phyloP scores from a whole-genome alignment of 257 asterid species.

The Capsicum chinense region DNA sequence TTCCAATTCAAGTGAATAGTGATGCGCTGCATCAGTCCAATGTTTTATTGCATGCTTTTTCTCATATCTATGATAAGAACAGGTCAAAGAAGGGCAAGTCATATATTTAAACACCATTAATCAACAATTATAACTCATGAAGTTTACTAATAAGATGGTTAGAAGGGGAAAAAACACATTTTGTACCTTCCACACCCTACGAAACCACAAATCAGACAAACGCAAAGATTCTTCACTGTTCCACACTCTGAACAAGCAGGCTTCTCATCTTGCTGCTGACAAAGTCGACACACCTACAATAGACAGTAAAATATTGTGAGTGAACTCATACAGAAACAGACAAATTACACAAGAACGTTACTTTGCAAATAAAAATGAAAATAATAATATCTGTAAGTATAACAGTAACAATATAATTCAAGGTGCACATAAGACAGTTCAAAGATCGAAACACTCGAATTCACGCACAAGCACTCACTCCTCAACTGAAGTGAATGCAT shows the following conservation, averaged over 20 bases:
- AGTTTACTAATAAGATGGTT: background rate
- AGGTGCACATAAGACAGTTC: background rate
- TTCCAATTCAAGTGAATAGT: conserved; percentile 84
- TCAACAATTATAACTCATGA: background rate
- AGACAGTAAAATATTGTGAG: conserved; percentile 12
- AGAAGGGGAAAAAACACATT: background rate
- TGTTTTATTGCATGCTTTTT: conserved; percentile 87
- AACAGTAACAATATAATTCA: background rate
- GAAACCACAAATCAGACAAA: conserved; percentile 96
- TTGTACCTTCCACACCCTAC: conserved; percentile 92
- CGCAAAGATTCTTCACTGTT: conserved; percentile 79
- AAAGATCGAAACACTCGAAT: background rate
- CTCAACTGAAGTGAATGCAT: background rate
- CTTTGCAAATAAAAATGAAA: background rate
- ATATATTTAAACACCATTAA: background rate
- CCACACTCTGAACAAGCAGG: conserved; percentile 88
- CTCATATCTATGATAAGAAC: conserved; percentile 60
- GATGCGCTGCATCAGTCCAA: conserved; percentile 82
- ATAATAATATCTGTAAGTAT: background rate
- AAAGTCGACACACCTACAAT: conserved; percentile 87
- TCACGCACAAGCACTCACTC: background rate
- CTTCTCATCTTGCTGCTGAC: conserved; percentile 85
- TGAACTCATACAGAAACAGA: background rate
- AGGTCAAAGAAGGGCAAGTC: background rate
- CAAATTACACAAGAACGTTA: background rate